These are phyloP conservation scores for Psilocybe sp. DNA, from an alignment of 768 basidiomycete species.

Conservation along the genomic window DNA sequence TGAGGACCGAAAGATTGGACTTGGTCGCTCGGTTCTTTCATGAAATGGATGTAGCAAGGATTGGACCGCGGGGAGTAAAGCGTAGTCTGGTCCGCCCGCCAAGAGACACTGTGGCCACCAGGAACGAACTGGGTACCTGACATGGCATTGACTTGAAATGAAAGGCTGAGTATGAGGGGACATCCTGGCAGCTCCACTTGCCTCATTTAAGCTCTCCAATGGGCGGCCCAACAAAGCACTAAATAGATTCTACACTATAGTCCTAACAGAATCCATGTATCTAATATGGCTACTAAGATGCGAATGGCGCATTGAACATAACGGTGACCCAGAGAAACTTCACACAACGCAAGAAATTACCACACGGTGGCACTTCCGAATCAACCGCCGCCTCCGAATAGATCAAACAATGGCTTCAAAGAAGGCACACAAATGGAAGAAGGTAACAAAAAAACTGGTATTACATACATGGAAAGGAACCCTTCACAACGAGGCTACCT, in stretches of 20 bases:
- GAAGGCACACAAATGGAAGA: slow-evolving; percentile 1
- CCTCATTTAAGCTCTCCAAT: not conserved
- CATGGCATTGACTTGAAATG: too few relatives aligned
- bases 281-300: slow-evolving; percentile 11
- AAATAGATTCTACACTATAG: slow-evolving; percentile 6
- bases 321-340: not conserved
- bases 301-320: slow-evolving; percentile 3
- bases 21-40: too few relatives aligned
- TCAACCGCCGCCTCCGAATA: not conserved
- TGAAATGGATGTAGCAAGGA: too few relatives aligned
- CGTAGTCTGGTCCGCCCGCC: too few relatives aligned
- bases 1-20: too few relatives aligned
- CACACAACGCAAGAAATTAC: not conserved
- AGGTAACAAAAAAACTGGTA: not conserved
- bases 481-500: not conserved
- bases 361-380: not conserved
- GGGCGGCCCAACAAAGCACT: not conserved
- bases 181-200: not conserved
- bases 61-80: too few relatives aligned
- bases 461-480: slow-evolving; percentile 1
- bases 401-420: not conserved
- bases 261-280: slow-evolving; percentile 7
- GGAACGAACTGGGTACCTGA: too few relatives aligned
- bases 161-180: too few relatives aligned
- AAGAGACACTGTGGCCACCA: too few relatives aligned